Conservation (phyloP, 441 rosid species). For the Biscutella laevigata region DNA sequence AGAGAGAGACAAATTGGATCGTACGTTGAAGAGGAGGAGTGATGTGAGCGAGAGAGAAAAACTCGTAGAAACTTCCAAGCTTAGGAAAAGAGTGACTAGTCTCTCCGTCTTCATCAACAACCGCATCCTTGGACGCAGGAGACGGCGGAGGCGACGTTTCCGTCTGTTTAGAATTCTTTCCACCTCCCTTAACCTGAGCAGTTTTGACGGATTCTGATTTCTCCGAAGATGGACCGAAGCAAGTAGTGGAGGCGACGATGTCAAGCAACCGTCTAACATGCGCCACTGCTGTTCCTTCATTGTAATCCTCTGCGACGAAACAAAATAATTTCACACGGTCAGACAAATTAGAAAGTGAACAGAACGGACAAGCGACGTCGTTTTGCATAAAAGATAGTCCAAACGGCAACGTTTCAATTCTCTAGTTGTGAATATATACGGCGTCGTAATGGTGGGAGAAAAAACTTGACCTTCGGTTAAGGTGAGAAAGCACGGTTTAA, state of each 20-base stretch:
- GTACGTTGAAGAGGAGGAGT: constrained; percentile 72
- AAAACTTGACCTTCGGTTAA: constrained; percentile 44
- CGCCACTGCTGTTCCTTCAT: constrained; percentile 50
- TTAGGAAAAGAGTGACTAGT: constrained; percentile 46
- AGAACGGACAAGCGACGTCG: neutral
- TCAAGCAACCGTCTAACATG: constrained; percentile 62
- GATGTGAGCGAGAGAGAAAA: constrained; percentile 61
- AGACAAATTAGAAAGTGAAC: neutral
- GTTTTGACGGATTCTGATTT: constrained; percentile 32
- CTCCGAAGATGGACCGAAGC: constrained; percentile 56
- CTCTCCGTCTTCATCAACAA: constrained; percentile 44
- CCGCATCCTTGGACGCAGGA: constrained; percentile 29
- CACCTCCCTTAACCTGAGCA: constrained; percentile 32
- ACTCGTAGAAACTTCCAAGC: constrained; percentile 61
- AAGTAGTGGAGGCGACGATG: constrained; percentile 53
- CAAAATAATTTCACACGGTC: neutral
- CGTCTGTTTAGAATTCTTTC: constrained; percentile 29
- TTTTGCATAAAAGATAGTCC: fast-evolving
- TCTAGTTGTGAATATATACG: neutral
- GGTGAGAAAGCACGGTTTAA: constrained; percentile 49
- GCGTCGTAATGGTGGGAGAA: neutral
- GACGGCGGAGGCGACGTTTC: constrained; percentile 29
- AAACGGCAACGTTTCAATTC: neutral
- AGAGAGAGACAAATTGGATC: constrained; percentile 8
- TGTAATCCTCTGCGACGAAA: constrained; percentile 43